Conservation (phyloP, 441 rosid species). For the Melastoma candidum region DNA sequence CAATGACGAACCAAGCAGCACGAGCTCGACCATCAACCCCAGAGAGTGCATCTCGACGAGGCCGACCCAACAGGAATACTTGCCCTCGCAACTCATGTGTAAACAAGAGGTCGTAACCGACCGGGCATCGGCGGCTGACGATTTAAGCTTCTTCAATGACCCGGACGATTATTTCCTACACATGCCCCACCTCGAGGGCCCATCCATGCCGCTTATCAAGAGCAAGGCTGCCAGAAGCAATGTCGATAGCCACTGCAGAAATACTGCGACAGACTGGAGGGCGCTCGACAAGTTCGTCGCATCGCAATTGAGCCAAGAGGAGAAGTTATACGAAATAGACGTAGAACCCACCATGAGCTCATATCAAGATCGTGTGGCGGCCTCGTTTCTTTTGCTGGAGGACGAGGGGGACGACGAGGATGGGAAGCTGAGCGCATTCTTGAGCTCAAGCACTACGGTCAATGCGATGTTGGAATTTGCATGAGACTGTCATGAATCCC, state of each 20-base stretch:
- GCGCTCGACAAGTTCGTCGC: conserved; percentile 89
- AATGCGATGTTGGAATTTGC: conserved; percentile 54
- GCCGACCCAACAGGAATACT: conserved; percentile 23
- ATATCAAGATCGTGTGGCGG: conserved; percentile 19
- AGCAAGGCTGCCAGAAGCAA: conserved; percentile 19
- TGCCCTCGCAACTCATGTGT: conserved; percentile 38
- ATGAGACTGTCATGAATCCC: conserved; percentile 7
- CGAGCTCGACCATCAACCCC: conserved; percentile 44
- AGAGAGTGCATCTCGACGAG: conserved; percentile 34
- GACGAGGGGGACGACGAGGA: conserved; percentile 36
- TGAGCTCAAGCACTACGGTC: conserved; percentile 31
- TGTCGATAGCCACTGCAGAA: conserved; percentile 7
- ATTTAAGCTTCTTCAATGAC: conserved; percentile 24
- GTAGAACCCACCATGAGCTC: conserved; percentile 13
- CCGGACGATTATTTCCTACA: conserved; percentile 30
- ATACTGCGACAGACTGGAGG: conserved; percentile 81
- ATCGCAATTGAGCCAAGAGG: conserved; percentile 73
- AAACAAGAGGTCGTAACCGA: conserved; percentile 35
- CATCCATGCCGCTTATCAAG: conserved; percentile 41
- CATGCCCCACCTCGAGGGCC: conserved; percentile 74
- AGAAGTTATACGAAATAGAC: conserved; percentile 18
- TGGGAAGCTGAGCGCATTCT: conserved; percentile 39
- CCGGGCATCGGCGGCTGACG: conserved; percentile 21
- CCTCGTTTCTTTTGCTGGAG: conserved; percentile 32
- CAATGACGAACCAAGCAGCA: conserved; percentile 39